Evolutionary conservation across 2,329 filamentous ascomycete genomes (phyloP).

Genomic region (Didymella pinodella): DNA sequence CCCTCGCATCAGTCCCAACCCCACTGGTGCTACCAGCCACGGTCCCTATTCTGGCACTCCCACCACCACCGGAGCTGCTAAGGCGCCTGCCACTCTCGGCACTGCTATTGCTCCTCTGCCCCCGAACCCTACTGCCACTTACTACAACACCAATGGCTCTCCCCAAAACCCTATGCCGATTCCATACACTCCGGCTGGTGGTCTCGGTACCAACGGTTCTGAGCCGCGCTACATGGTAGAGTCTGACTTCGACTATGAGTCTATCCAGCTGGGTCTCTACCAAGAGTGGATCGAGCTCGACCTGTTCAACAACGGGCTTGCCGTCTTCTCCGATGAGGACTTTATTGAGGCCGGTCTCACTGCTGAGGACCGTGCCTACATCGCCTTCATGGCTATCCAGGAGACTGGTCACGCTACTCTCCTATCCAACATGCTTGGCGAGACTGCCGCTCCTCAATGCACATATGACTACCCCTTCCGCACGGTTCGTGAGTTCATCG

Average conservation of each 20-base stretch:
- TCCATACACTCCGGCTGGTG: slow-evolving; percentile 74
- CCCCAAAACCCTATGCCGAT: slow-evolving; percentile 73
- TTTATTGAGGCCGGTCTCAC: slow-evolving; percentile 74
- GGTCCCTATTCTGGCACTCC: slow-evolving; percentile 72
- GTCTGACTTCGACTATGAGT: slow-evolving; percentile 85
- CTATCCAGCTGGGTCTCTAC: slow-evolving; percentile 76
- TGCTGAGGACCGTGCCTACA: slow-evolving; percentile 72
- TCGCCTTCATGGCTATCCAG: slow-evolving; percentile 80
- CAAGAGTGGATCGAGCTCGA: slow-evolving; percentile 88
- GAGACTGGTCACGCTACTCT: slow-evolving; percentile 81
- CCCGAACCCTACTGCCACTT: slow-evolving; percentile 67
- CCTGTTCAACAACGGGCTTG: slow-evolving; percentile 79
- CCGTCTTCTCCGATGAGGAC: slow-evolving; percentile 71
- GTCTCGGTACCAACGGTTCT: slow-evolving; percentile 79
- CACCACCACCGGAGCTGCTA: slow-evolving; percentile 74
- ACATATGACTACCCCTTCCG: slow-evolving; percentile 82
- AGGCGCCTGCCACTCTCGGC: slow-evolving; percentile 62
- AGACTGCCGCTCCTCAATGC: slow-evolving; percentile 74
- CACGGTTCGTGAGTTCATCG: slow-evolving; percentile 78
- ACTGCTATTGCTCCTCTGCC: slow-evolving; percentile 66
- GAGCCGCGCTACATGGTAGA: slow-evolving; percentile 78
- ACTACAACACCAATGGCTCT: slow-evolving; percentile 75
- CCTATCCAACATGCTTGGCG: slow-evolving; percentile 78
- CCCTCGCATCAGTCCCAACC: slow-evolving; percentile 58
- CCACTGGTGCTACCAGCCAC: slow-evolving; percentile 70